A percentile compares a stretch with the other conserved stretches of the same genome.
These are phyloP conservation scores for Colletotrichum sp. DNA, from an alignment of 2,329 filamentous ascomycete genomes.

Conservation along the genomic window DNA sequence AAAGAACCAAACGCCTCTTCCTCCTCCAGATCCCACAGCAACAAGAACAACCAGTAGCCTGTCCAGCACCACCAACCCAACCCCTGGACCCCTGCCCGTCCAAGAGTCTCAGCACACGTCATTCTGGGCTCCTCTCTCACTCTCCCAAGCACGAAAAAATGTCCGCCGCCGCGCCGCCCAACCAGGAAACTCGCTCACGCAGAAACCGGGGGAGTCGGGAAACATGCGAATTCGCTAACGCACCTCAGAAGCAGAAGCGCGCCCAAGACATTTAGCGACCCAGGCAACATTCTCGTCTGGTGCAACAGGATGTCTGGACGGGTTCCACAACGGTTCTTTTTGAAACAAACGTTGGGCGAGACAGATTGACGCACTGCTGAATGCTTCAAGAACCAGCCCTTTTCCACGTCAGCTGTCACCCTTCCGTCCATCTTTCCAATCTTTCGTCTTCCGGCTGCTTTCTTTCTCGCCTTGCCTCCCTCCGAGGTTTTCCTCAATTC, in stretches of 20 bases:
- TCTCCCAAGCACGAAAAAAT: neutral
- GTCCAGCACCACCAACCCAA: neutral
- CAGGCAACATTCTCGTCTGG: neutral
- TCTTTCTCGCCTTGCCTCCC: neutral
- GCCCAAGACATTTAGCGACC: neutral
- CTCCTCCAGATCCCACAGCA: neutral
- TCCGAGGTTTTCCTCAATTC: neutral
- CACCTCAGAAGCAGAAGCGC: neutral
- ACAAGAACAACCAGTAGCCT: neutral
- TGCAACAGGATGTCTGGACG: neutral
- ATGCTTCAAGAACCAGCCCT: neutral
- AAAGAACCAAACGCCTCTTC: neutral
- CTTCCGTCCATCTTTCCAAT: neutral
- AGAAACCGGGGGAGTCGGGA: neutral
- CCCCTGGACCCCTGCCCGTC: neutral
- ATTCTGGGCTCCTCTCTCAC: neutral
- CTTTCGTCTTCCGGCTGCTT: neutral
- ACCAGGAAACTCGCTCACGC: neutral
- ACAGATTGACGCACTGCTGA: neutral
- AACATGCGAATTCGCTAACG: neutral
- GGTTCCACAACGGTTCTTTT: neutral
- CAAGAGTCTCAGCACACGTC: conserved; percentile 12
- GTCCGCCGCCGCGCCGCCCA: neutral
- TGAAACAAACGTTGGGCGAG: neutral
- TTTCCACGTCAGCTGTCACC: neutral